These are phyloP conservation scores for Penicillium robsamsonii DNA, from an alignment of 495 filamentous ascomycete species.

Conservation along the genomic window DNA sequence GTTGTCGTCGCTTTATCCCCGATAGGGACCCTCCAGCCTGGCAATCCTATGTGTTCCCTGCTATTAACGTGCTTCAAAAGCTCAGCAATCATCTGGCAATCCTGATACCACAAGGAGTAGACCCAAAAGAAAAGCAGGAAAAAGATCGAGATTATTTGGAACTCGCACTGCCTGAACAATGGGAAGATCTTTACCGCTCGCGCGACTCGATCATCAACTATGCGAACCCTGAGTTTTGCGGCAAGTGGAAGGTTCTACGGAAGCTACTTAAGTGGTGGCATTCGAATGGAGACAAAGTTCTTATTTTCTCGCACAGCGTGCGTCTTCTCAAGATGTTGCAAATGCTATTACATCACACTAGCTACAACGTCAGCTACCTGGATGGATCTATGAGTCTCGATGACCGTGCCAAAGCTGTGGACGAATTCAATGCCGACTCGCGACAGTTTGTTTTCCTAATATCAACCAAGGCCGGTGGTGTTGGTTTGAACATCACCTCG, in stretches of 20 bases:
- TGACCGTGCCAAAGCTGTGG: constrained; percentile 73
- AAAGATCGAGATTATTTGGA: constrained; percentile 77
- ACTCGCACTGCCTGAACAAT: constrained; percentile 69
- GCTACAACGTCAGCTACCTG: constrained; percentile 88
- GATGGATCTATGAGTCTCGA: constrained; percentile 86
- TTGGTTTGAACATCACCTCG: constrained; percentile 92
- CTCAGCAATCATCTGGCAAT: constrained; percentile 90
- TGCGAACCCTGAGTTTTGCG: constrained; percentile 89
- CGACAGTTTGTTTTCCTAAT: constrained; percentile 93
- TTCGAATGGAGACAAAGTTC: constrained; percentile 83
- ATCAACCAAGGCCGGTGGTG: constrained; percentile 86
- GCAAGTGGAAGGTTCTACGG: constrained; percentile 92
- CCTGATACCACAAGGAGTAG: constrained; percentile 69
- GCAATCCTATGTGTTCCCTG: constrained; percentile 83
- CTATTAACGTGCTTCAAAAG: constrained; percentile 77
- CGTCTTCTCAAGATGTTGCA: constrained; percentile 81
- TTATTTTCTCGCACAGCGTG: constrained; percentile 90
- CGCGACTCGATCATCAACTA: constrained; percentile 79
- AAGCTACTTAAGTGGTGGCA: constrained; percentile 91
- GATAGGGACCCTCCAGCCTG: constrained; percentile 56
- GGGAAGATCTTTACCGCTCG: constrained; percentile 70
- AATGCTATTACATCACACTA: constrained; percentile 82
- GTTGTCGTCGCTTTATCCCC: constrained; percentile 62
- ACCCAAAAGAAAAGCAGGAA: constrained; percentile 71
- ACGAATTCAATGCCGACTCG: constrained; percentile 90